Percentiles rank a stretch among this genome's conserved stretches.
Conservation (phyloP, 2,329 filamentous ascomycete genomes). For the Aspergillus amoenus region DNA sequence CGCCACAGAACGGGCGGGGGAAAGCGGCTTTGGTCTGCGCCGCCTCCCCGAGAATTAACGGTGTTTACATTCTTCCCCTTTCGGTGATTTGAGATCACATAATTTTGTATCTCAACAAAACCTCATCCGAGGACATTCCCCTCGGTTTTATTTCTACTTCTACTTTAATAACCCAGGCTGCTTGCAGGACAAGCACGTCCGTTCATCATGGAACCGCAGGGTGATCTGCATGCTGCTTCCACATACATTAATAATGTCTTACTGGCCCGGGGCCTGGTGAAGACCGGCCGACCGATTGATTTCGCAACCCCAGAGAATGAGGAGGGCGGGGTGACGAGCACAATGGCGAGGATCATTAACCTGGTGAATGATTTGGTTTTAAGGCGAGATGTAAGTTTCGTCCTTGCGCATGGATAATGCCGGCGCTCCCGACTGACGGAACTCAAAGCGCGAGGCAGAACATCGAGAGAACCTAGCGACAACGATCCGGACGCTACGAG, state of each 20-base stretch:
- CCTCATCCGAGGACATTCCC: not conserved
- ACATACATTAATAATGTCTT: slow-evolving; percentile 66
- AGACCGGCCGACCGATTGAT: slow-evolving; percentile 64
- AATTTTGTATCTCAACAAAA: not conserved
- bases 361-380: slow-evolving; percentile 91
- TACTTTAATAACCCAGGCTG: slow-evolving; percentile 11
- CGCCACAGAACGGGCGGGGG: slow-evolving; percentile 13
- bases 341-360: slow-evolving; percentile 85
- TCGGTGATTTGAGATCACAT: slow-evolving; percentile 25
- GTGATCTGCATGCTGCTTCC: slow-evolving; percentile 60
- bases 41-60: slow-evolving; percentile 17
- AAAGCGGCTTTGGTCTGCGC: slow-evolving; percentile 23
- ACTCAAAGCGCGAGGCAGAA: slow-evolving; percentile 74
- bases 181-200: slow-evolving; percentile 28
- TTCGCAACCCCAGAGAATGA: slow-evolving; percentile 71
- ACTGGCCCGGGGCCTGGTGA: slow-evolving; percentile 62
- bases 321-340: slow-evolving; percentile 60
- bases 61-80: slow-evolving; percentile 48
- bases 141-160: slow-evolving; percentile 8
- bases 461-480: slow-evolving; percentile 80
- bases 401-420: not conserved
- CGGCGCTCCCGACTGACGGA: slow-evolving; percentile 8
- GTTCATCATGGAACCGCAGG: slow-evolving; percentile 41
- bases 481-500: slow-evolving; percentile 72
- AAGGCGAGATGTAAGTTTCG: slow-evolving; percentile 72